These are phyloP conservation scores for Hibiscus mutabilis DNA, from an alignment of 345 rosid genomes.

Conservation along the genomic window DNA sequence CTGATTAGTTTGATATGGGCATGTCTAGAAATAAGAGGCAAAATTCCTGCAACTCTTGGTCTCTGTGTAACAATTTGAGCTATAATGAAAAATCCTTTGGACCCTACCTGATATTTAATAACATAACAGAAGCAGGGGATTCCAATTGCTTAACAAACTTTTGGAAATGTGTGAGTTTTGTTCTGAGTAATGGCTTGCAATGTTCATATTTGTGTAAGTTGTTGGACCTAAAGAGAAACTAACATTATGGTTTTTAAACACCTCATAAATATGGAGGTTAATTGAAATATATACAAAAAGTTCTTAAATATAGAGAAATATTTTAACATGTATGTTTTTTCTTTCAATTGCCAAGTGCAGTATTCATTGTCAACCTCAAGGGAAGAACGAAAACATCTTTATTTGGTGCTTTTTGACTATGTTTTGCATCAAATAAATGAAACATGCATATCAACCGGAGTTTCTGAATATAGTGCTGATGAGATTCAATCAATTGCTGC, in stretches of 20 bases:
- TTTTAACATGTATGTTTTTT: neutral
- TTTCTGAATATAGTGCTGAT: slow-evolving; percentile 74
- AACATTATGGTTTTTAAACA: neutral
- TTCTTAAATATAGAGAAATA: neutral
- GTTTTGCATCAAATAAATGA: slow-evolving; percentile 84
- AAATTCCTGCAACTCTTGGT: neutral
- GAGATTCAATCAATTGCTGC: slow-evolving; percentile 82
- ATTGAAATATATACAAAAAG: neutral
- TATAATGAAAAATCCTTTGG: neutral
- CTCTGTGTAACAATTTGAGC: neutral
- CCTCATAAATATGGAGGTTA: neutral
- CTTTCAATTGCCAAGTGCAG: slow-evolving; percentile 37
- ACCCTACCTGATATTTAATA: neutral
- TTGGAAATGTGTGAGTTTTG: slow-evolving; percentile 1
- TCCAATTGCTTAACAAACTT: neutral
- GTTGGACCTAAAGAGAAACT: neutral
- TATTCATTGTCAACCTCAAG: slow-evolving; percentile 78
- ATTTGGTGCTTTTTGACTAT: slow-evolving; percentile 79
- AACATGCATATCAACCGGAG: slow-evolving; percentile 64
- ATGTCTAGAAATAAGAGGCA: neutral
- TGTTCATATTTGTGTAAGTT: slow-evolving; percentile 7
- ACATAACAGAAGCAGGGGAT: neutral
- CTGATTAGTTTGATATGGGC: slow-evolving; percentile 1
- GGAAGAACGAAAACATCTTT: slow-evolving; percentile 86
- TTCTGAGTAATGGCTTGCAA: slow-evolving; percentile 1